Conservation (phyloP, 345 rosid species). For the Balakata baccata region DNA sequence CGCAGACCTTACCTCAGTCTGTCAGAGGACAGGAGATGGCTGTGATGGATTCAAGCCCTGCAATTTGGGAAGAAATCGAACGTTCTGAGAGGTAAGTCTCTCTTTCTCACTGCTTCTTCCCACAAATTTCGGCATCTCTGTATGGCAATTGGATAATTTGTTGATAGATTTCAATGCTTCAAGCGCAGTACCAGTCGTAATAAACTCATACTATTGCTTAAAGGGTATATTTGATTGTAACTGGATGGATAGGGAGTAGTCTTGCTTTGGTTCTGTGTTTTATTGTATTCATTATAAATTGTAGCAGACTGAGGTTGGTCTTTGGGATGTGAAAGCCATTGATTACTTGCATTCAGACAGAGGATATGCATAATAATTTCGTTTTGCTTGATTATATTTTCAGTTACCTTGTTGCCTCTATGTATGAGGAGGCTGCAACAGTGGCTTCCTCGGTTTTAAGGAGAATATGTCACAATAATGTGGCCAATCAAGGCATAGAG, state of each 20-base stretch:
- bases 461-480: conserved; percentile 16
- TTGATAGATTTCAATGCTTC: background rate
- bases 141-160: background rate
- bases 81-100: conserved; percentile 40
- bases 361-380: background rate
- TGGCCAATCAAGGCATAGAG: conserved; percentile 21
- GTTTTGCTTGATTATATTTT: background rate
- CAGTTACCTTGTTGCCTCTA: conserved; percentile 76
- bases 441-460: conserved; percentile 52
- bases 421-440: conserved; percentile 70
- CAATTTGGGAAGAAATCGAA: conserved; percentile 48
- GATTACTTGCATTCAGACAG: background rate
- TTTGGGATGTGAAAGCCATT: background rate
- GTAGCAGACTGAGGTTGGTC: no score
- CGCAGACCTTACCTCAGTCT: background rate
- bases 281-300: no score
- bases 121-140: no score
- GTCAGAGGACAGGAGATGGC: conserved; percentile 4
- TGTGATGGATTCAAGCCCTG: conserved; percentile 8
- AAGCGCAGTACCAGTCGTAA: background rate
- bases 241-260: background rate
- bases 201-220: background rate
- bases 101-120: background rate
- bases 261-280: no score
- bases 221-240: background rate